phyloP scores from a whole-genome alignment of 495 filamentous ascomycete genomes.

The Neurospora pannonica region DNA sequence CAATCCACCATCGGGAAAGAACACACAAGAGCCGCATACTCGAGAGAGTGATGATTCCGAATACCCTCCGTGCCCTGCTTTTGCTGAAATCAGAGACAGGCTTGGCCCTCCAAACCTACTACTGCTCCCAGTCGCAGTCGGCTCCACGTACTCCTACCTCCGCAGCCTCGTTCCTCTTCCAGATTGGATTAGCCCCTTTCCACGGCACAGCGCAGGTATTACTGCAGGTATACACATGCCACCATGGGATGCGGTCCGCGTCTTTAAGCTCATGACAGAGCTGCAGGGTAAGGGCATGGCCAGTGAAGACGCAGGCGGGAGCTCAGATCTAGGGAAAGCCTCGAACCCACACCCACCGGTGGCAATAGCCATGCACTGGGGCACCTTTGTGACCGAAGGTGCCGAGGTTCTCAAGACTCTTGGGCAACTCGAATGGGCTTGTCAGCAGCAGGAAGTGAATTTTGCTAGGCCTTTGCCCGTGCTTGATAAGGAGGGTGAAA shows the following conservation, averaged over 20 bases:
- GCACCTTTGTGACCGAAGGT: slow-evolving; percentile 23
- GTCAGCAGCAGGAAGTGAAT: slow-evolving; percentile 13
- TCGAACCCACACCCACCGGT: slow-evolving; percentile 3
- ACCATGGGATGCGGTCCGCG: slow-evolving; percentile 24
- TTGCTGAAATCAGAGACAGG: slow-evolving; percentile 12
- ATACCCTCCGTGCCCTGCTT: slow-evolving; percentile 20
- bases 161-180: slow-evolving; percentile 19
- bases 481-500: background rate
- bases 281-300: background rate
- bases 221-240: slow-evolving; percentile 23
- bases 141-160: slow-evolving; percentile 20
- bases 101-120: slow-evolving; percentile 16
- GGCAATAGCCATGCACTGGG: slow-evolving; percentile 26
- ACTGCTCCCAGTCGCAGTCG: slow-evolving; percentile 19
- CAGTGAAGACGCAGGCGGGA: background rate
- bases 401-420: slow-evolving; percentile 19
- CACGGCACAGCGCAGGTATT: slow-evolving; percentile 13
- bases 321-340: background rate
- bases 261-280: slow-evolving; percentile 17
- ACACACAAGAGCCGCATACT: background rate
- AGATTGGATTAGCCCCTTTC: slow-evolving; percentile 18
- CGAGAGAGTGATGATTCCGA: slow-evolving; percentile 2
- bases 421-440: slow-evolving; percentile 23
- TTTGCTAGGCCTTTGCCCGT: slow-evolving; percentile 10
- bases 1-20: background rate